Evolutionary conservation across 1,139 yeast species (phyloP).

Genomic region (Geotrichum macrosporum): DNA sequence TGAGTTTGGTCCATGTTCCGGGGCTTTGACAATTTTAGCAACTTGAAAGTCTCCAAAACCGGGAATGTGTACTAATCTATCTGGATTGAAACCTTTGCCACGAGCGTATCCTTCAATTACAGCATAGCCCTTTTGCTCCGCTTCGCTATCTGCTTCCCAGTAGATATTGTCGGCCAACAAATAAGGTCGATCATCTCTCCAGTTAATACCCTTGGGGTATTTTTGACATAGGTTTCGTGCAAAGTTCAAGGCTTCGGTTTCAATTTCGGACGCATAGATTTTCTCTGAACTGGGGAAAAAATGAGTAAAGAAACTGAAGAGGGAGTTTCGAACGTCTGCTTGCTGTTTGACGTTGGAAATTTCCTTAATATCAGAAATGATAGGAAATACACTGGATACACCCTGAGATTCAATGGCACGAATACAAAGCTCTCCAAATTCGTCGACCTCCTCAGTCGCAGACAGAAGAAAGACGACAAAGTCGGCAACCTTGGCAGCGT

Average conservation of each 20-base stretch:
- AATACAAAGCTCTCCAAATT: conserved; percentile 80
- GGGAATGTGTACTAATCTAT: conserved; percentile 78
- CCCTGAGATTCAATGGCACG: conserved; percentile 92
- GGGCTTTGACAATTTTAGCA: conserved; percentile 45
- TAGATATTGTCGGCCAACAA: conserved; percentile 63
- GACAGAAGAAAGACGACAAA: conserved; percentile 82
- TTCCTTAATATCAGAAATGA: conserved; percentile 62
- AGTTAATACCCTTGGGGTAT: conserved; percentile 74
- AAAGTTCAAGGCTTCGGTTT: conserved; percentile 66
- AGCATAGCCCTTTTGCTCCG: conserved; percentile 42
- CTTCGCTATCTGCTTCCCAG: conserved; percentile 43
- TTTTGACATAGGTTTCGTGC: conserved; percentile 77
- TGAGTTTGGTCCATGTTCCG: conserved; percentile 28
- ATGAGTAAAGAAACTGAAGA: conserved; percentile 77
- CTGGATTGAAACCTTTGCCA: conserved; percentile 75
- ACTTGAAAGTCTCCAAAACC: conserved; percentile 88
- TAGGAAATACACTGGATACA: conserved; percentile 76
- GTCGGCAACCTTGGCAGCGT: conserved; percentile 86
- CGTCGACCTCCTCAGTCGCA: conserved; percentile 77
- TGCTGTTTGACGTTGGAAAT: conserved; percentile 77
- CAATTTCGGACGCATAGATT: conserved; percentile 63
- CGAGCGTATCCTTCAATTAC: conserved; percentile 79
- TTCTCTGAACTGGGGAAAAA: conserved; percentile 86
- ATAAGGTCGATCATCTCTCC: conserved; percentile 94
- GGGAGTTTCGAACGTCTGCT: conserved; percentile 69